Percentiles rank a stretch among this genome's conserved stretches.
Conservation (phyloP, 2,329 filamentous ascomycete species). For the Gaeumannomyces sp. region DNA sequence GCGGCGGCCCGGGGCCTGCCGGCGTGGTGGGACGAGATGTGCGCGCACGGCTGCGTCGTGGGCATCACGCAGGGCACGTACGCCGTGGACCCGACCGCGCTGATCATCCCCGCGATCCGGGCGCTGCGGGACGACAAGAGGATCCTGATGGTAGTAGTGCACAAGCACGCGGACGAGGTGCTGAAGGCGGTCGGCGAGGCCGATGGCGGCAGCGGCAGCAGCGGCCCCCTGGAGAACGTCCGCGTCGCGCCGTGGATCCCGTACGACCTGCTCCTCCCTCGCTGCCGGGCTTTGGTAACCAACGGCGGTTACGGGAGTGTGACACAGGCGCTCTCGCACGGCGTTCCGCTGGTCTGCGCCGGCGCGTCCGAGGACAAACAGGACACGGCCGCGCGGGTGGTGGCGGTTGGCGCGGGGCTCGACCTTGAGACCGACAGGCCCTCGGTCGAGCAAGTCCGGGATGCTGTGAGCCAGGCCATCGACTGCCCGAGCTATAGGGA, state of each 20-base stretch:
- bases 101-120: conserved; percentile 15
- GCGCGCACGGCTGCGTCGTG: conserved; percentile 16
- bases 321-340: conserved; percentile 15
- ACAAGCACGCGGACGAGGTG: conserved; percentile 12
- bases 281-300: conserved; percentile 19
- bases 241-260: conserved; percentile 14
- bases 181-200: conserved; percentile 5
- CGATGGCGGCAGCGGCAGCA: background rate
- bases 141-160: conserved; percentile 14
- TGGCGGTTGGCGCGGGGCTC: conserved; percentile 18
- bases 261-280: conserved; percentile 16
- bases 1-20: conserved; percentile 7
- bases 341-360: conserved; percentile 19
- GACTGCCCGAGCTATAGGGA: background rate
- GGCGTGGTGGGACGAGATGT: conserved; percentile 19
- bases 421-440: conserved; percentile 16
- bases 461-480: conserved; percentile 11
- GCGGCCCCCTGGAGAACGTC: conserved; percentile 12
- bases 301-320: conserved; percentile 19
- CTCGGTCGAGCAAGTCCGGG: conserved; percentile 7
- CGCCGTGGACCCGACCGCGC: conserved; percentile 12
- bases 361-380: conserved; percentile 18
- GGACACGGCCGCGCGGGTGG: conserved; percentile 17
- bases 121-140: conserved; percentile 12
- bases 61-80: conserved; percentile 18